Evolutionary conservation across 164 flowering plant genomes (phyloP).

Genomic region (Dillenia suffruticosa): DNA sequence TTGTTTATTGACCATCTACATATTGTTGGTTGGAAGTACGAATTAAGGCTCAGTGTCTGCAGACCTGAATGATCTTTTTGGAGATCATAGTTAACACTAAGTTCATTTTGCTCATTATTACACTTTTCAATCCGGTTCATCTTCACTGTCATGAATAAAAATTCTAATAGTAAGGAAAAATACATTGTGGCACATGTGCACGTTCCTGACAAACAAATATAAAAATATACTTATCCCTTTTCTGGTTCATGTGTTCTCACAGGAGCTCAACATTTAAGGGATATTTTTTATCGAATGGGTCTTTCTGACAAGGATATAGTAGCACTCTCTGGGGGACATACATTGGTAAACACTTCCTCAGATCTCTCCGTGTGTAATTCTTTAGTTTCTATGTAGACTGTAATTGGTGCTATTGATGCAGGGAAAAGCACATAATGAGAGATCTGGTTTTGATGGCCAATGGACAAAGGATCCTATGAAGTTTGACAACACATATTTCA

Average conservation of each 20-base stretch:
- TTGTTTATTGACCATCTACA: too few species aligned
- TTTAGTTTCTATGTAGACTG: not conserved
- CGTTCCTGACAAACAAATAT: too few species aligned
- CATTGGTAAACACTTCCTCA: constrained; percentile 44
- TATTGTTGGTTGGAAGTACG: too few species aligned
- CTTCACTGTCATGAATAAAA: too few species aligned
- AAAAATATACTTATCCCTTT: too few species aligned
- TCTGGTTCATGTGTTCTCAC: not conserved
- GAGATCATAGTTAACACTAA: too few species aligned
- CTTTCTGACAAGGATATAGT: constrained; percentile 92
- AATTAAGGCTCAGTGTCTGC: too few species aligned
- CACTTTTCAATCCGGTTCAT: too few species aligned
- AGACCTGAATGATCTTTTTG: too few species aligned
- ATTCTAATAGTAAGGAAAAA: too few species aligned
- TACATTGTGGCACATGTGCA: too few species aligned
- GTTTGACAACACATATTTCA: constrained; percentile 86
- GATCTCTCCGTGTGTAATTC: not conserved
- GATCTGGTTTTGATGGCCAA: constrained; percentile 90
- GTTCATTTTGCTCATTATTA: too few species aligned
- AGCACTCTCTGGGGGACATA: constrained; percentile 86
- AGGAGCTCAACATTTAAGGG: constrained; percentile 76
- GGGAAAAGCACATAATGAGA: constrained; percentile 85
- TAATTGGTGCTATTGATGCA: constrained; percentile 14
- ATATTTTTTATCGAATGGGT: constrained; percentile 84
- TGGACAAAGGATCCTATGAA: constrained; percentile 85